Percentiles rank a stretch among this genome's conserved stretches.
Conservation (phyloP, 2,329 filamentous ascomycete species). For the Triangularia setosa region DNA sequence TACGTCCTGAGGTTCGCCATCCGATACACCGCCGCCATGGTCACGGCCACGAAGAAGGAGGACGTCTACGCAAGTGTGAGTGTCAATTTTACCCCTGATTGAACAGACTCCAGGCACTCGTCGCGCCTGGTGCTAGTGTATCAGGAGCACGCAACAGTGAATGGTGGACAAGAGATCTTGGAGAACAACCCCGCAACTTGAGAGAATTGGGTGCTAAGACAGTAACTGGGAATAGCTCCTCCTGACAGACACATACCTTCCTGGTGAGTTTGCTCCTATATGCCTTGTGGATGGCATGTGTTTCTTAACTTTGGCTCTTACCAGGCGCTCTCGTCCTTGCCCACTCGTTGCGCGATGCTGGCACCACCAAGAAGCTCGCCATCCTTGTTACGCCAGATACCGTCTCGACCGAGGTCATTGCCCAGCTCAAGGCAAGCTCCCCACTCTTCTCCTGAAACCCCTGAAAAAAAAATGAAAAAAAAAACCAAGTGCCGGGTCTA, state of each 20-base stretch:
- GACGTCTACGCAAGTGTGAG: constrained; percentile 57
- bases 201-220: constrained; percentile 21
- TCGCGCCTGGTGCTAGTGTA: not conserved
- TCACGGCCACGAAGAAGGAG: constrained; percentile 28
- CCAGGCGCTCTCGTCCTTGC: constrained; percentile 87
- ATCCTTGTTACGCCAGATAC: constrained; percentile 78
- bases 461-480: not conserved
- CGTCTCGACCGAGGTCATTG: constrained; percentile 69
- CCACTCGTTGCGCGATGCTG: constrained; percentile 88
- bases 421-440: constrained; percentile 66
- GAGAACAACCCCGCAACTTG: not conserved
- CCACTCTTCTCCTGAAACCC: not conserved
- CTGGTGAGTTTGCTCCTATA: constrained; percentile 56
- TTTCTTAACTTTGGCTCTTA: constrained; percentile 17
- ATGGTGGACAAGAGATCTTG: not conserved
- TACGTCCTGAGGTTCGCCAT: not conserved
- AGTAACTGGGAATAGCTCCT: constrained; percentile 62
- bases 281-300: constrained; percentile 4
- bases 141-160: not conserved
- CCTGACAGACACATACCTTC: constrained; percentile 86
- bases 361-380: constrained; percentile 79
- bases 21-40: not conserved
- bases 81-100: constrained; percentile 19
- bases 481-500: constrained; percentile 7
- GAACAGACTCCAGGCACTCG: not conserved